These are phyloP conservation scores for Fusarium sp. DNA, from an alignment of 2,329 filamentous ascomycete genomes.

Conservation along the genomic window DNA sequence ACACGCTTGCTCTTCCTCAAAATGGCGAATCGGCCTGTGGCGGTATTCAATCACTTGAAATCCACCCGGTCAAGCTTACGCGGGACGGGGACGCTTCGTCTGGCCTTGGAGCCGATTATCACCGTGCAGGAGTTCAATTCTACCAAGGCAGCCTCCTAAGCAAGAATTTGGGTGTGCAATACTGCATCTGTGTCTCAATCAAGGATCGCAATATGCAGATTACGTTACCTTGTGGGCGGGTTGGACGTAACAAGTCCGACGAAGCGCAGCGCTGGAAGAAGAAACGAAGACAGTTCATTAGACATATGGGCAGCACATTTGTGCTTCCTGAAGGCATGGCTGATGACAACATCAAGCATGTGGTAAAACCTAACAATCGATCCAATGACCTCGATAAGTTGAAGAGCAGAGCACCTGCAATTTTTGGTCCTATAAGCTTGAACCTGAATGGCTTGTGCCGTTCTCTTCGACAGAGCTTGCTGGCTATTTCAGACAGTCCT, in stretches of 20 bases:
- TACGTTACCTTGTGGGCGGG: slow-evolving; percentile 39
- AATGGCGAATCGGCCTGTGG: not conserved
- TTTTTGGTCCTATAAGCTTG: slow-evolving; percentile 31
- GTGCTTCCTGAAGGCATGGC: slow-evolving; percentile 49
- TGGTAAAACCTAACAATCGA: slow-evolving; percentile 23
- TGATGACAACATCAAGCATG: slow-evolving; percentile 36
- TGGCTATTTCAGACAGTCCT: slow-evolving; percentile 8
- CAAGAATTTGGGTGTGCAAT: slow-evolving; percentile 53
- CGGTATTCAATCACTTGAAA: slow-evolving; percentile 40
- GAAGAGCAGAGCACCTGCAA: not conserved
- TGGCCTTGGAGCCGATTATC: slow-evolving; percentile 44
- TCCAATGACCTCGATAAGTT: not conserved
- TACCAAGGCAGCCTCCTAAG: slow-evolving; percentile 57
- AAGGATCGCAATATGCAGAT: slow-evolving; percentile 38
- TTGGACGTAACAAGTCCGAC: slow-evolving; percentile 38
- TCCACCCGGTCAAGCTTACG: slow-evolving; percentile 41
- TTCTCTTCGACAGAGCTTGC: slow-evolving; percentile 31
- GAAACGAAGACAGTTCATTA: slow-evolving; percentile 41
- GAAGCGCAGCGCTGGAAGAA: slow-evolving; percentile 42
- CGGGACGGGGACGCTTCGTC: not conserved
- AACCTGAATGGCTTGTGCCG: slow-evolving; percentile 38
- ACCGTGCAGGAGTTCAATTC: slow-evolving; percentile 50
- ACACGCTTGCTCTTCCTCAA: slow-evolving; percentile 43
- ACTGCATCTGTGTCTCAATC: slow-evolving; percentile 47
- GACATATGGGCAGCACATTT: slow-evolving; percentile 44